A percentile compares a stretch with the other conserved stretches of the same genome.
These are phyloP conservation scores for Candida sonorensis DNA, from an alignment of 805 yeast species.

Conservation along the genomic window DNA sequence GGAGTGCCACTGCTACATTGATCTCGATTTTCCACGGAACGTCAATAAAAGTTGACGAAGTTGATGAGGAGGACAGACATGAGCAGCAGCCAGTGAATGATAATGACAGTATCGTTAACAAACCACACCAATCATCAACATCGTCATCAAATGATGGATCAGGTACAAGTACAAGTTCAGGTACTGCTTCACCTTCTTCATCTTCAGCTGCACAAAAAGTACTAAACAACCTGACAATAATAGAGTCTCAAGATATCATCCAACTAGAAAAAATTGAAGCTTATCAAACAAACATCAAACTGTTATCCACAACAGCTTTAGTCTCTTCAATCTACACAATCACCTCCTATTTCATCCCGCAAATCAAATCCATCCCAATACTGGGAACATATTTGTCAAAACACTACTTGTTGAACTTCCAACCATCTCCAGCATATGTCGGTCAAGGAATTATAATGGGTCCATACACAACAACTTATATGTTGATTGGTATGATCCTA, in stretches of 20 bases:
- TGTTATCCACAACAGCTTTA: slow-evolving; percentile 53
- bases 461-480: slow-evolving; percentile 78
- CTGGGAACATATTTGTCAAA: slow-evolving; percentile 62
- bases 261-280: slow-evolving; percentile 21
- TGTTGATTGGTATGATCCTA: slow-evolving; percentile 81
- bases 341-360: slow-evolving; percentile 65
- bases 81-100: background rate
- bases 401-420: slow-evolving; percentile 75
- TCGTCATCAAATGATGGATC: too few species aligned
- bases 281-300: slow-evolving; percentile 53
- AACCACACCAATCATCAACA: too few species aligned
- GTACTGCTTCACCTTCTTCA: background rate
- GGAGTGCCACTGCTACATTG: slow-evolving; percentile 91
- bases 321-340: slow-evolving; percentile 71
- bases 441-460: slow-evolving; percentile 99
- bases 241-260: slow-evolving; percentile 29
- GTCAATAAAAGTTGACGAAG: slow-evolving; percentile 33
- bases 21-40: slow-evolving; percentile 82
- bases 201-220: background rate
- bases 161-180: too few species aligned
- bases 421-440: slow-evolving; percentile 94
- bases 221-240: slow-evolving; percentile 21
- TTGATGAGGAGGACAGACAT: background rate
- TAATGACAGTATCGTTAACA: too few species aligned
- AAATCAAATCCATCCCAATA: slow-evolving; percentile 60